Conservation (phyloP, 495 filamentous ascomycete genomes). For the Xylaria scruposa region DNA sequence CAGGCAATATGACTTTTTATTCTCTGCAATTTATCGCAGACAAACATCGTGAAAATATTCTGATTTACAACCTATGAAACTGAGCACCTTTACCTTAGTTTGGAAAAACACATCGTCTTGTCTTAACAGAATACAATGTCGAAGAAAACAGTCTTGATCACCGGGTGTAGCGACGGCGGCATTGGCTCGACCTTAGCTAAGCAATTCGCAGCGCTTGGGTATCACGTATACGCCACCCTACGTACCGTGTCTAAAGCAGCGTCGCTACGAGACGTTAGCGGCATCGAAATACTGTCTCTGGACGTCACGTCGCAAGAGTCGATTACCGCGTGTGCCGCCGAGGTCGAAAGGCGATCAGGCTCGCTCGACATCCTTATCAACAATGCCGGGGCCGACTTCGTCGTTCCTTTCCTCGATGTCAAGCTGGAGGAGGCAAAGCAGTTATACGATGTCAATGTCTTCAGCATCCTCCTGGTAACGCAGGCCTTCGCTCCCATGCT, state of each 20-base stretch:
- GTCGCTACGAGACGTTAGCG: conserved; percentile 25
- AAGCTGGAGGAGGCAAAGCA: conserved; percentile 48
- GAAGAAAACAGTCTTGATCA: conserved; percentile 47
- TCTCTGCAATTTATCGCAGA: too few species aligned
- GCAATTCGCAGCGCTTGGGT: conserved; percentile 29
- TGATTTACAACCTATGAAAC: too few species aligned
- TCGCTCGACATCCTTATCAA: conserved; percentile 60
- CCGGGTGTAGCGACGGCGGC: conserved; percentile 55
- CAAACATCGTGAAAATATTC: too few species aligned
- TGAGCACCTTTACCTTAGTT: too few species aligned
- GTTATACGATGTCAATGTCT: conserved; percentile 62
- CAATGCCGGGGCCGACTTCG: conserved; percentile 53
- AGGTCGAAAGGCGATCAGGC: conserved; percentile 29
- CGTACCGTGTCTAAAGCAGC: conserved; percentile 45
- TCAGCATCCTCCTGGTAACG: conserved; percentile 51
- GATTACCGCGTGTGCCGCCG: conserved; percentile 18
- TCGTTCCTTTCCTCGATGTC: conserved; percentile 53
- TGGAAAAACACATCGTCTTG: too few species aligned
- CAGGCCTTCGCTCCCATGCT: conserved; percentile 59
- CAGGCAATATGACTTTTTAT: too few species aligned
- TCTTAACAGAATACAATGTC: not conserved
- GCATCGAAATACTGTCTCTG: conserved; percentile 38
- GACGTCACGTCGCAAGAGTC: conserved; percentile 31
- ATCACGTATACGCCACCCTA: conserved; percentile 52
- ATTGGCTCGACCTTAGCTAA: conserved; percentile 48